Evolutionary conservation across 139 green algal species (phyloP).

Genomic region (Tetradesmus obliquus): DNA sequence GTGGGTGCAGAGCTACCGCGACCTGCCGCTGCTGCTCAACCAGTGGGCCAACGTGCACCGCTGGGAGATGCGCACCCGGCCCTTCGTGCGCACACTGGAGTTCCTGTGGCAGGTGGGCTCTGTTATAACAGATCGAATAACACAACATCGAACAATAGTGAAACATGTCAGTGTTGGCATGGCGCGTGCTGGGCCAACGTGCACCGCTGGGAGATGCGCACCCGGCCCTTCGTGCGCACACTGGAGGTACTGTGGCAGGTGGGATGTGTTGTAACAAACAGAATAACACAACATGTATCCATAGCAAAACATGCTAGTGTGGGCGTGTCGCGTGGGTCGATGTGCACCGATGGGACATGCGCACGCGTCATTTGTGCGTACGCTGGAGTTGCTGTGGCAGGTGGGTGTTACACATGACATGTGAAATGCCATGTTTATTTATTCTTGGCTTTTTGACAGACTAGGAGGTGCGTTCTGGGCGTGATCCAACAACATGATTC

Average conservation of each 20-base stretch:
- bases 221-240: slow-evolving; percentile 96
- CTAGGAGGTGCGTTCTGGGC: no score
- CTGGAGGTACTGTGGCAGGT: slow-evolving; percentile 98
- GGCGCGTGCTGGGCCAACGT: slow-evolving; percentile 93
- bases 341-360: slow-evolving; percentile 99
- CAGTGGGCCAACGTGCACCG: slow-evolving; percentile 99
- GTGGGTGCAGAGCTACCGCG: slow-evolving; percentile 60
- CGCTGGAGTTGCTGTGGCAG: slow-evolving; percentile 99
- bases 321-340: slow-evolving; percentile 80
- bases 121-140: no score
- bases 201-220: slow-evolving; percentile 99
- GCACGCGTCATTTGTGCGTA: slow-evolving; percentile 97
- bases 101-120: slow-evolving; percentile 93
- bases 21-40: slow-evolving; percentile 98
- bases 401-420: background rate
- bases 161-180: background rate
- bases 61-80: slow-evolving; percentile 99
- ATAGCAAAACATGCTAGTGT: background rate
- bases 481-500: no score
- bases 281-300: background rate
- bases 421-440: no score
- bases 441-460: no score
- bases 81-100: slow-evolving; percentile 98
- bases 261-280: background rate
- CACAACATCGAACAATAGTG: background rate